Percentiles rank a stretch among this genome's conserved stretches.
Conservation (phyloP, 139 green algal species). For the Chlorella sp. region DNA sequence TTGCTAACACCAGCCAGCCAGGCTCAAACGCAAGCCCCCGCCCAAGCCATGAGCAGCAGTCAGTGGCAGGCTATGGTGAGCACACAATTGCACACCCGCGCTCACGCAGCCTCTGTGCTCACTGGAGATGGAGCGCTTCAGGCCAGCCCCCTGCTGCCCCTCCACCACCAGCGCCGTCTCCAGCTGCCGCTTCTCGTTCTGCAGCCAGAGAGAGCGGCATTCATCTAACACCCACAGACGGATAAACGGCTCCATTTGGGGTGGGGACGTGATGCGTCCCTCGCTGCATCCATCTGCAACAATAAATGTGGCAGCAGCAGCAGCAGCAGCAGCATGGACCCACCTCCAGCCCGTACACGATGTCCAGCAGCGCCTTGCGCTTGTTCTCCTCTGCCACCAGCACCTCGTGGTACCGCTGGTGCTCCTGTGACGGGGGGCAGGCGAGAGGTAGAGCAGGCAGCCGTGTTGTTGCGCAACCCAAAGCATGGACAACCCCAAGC, state of each 20-base stretch:
- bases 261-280: too few relatives aligned
- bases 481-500: too few relatives aligned
- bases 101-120: background rate
- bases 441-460: too few relatives aligned
- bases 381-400: conserved; percentile 67
- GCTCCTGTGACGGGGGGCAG: conserved; percentile 18
- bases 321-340: background rate
- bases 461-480: too few relatives aligned
- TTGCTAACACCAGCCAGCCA: background rate
- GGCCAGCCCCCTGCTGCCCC: conserved; percentile 31
- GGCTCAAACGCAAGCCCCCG: background rate
- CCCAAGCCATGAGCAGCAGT: background rate
- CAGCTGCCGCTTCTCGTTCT: conserved; percentile 50
- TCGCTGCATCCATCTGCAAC: too few relatives aligned
- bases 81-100: too few relatives aligned
- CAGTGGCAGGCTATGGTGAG: too few relatives aligned
- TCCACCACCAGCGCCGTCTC: conserved; percentile 74
- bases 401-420: conserved; percentile 56
- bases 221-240: too few relatives aligned
- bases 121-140: background rate
- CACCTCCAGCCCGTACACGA: conserved; percentile 68
- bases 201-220: too few relatives aligned
- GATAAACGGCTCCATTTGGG: too few relatives aligned
- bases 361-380: conserved; percentile 57
- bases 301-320: too few relatives aligned